Base-by-base conservation (phyloP, 202 grass and related monocot genomes). In the Digitaria exilis region DNA sequence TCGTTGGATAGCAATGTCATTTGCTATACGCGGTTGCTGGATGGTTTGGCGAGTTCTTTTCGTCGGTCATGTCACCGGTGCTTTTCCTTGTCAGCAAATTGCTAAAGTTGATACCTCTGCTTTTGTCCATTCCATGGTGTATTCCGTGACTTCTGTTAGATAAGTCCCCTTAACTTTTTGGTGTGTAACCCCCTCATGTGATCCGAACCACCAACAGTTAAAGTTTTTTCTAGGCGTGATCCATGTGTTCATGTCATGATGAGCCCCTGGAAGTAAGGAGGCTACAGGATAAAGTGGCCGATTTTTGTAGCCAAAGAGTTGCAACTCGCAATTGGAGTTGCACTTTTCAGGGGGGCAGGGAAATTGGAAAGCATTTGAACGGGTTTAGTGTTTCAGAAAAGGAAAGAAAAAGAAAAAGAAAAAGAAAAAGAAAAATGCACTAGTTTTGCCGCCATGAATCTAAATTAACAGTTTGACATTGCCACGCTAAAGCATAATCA, bases 121-220 rank as follows among this genome's bases (percentile, higher is more conserved):
- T 88, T 92, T 82, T 87, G 75, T 86, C 60, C 22, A 58, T 86
- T 63, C 80, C 39, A 24, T 56, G 71, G 39, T 88, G 90, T 79
- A 75, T 32, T 90, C 85, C 88, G 87, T 95, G 90, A 89, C 80
- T 91, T 76, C 56, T 42, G 70, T 87, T 81, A 82, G 74, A 81
- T 84, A 87, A 80, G 81, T 44, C 72, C 30, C 28, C 69, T 21
- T 72, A 73, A 66, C 88, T 89, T 93, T 91, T 91, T 74, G 72
- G 62, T 70, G 57, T 69, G 61, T 79, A 87, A 69, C 54, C 32
- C 44, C 84, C 83, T 84, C 93, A 94, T 99, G 93, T 99, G 95
- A 93, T 82, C 54, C 45, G 78, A 87, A 84, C 83, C 89, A 91
- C 87, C 72, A 93, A 82, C 83, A 76, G 69, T 85, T 84, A 86